Conservation (phyloP, 208 protist genomes). For the Crithidia acanthocephali region DNA sequence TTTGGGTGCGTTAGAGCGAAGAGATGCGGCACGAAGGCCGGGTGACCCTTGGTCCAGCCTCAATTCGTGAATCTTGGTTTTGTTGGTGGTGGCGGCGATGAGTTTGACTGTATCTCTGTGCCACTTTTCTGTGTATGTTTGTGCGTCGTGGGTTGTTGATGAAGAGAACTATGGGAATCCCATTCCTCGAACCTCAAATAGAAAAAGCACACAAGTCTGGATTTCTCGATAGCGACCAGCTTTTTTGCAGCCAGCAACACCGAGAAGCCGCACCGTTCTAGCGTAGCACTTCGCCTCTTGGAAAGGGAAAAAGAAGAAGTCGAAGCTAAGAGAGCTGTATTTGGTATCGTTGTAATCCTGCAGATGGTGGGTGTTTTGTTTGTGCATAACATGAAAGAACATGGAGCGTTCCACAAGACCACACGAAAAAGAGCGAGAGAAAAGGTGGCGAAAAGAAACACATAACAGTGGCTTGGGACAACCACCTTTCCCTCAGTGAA, state of each 20-base stretch:
- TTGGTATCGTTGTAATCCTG: not conserved
- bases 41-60: not conserved
- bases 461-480: too few relatives aligned
- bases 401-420: too few relatives aligned
- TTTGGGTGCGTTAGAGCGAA: not conserved
- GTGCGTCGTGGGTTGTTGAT: not conserved
- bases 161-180: not conserved
- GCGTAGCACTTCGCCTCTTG: not conserved
- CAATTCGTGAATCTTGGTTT: not conserved
- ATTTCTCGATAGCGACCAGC: slow-evolving; percentile 2
- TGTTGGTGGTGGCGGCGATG: not conserved
- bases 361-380: too few relatives aligned
- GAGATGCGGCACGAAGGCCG: slow-evolving; percentile 6
- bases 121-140: not conserved
- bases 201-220: not conserved
- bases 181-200: not conserved
- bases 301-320: too few relatives aligned
- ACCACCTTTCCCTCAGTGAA: too few relatives aligned
- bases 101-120: not conserved
- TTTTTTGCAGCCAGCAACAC: slow-evolving; percentile 13
- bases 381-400: too few relatives aligned
- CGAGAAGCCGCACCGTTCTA: slow-evolving; percentile 5
- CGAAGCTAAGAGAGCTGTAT: not conserved
- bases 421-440: not conserved
- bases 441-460: not conserved